These are phyloP conservation scores for Echinochloa phyllopogon DNA, from an alignment of 176 grass and related monocot genomes.

Conservation along the genomic window DNA sequence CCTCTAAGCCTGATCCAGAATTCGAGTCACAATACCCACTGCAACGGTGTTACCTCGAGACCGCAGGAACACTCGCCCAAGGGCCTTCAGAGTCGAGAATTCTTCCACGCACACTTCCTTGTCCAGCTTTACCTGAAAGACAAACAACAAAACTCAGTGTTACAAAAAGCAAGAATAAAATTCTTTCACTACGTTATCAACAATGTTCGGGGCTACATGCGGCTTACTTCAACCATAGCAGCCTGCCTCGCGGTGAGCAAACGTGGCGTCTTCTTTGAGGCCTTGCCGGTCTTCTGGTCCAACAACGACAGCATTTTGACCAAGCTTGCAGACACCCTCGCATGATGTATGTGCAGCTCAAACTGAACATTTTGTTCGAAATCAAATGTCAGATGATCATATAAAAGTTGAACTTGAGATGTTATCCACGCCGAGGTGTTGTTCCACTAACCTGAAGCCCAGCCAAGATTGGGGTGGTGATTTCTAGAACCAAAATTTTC, in stretches of 20 bases:
- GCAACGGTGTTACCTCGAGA: slow-evolving; percentile 69
- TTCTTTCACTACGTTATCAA: neutral
- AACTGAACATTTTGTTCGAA: slow-evolving; percentile 49
- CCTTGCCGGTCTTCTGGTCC: slow-evolving; percentile 79
- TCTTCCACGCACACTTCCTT: slow-evolving; percentile 77
- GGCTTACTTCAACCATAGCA: slow-evolving; percentile 60
- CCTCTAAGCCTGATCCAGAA: slow-evolving; percentile 27
- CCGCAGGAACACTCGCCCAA: slow-evolving; percentile 72
- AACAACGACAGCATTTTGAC: slow-evolving; percentile 63
- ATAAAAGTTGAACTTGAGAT: neutral
- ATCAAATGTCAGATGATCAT: neutral
- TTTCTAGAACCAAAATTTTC: slow-evolving; percentile 81
- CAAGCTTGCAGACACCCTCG: slow-evolving; percentile 66
- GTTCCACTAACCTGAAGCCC: slow-evolving; percentile 70
- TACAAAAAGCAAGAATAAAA: neutral
- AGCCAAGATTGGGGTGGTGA: slow-evolving; percentile 62
- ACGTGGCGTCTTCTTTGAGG: slow-evolving; percentile 55
- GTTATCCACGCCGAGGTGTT: neutral
- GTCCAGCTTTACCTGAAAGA: slow-evolving; percentile 69
- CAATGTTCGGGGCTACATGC: neutral
- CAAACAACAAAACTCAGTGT: neutral
- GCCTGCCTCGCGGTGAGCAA: slow-evolving; percentile 68
- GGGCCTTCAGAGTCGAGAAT: slow-evolving; percentile 55
- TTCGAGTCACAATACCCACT: slow-evolving; percentile 65
- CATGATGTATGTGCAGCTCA: slow-evolving; percentile 78